These are phyloP conservation scores for Fusarium stilboides DNA, from an alignment of 2,329 filamentous ascomycete species.

Conservation along the genomic window DNA sequence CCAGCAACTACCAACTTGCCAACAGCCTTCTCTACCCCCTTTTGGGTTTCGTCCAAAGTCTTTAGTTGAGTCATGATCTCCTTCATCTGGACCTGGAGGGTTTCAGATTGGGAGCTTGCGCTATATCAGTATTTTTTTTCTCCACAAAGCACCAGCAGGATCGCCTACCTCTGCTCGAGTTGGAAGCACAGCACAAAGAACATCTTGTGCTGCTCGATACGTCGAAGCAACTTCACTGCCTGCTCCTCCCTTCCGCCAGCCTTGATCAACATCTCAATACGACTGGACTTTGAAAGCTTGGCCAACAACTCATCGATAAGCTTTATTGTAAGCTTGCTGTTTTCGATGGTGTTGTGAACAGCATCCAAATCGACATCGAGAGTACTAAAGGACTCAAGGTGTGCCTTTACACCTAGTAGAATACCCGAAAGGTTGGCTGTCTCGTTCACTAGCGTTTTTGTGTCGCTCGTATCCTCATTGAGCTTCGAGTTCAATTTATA, in stretches of 20 bases:
- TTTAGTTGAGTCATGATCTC: background rate
- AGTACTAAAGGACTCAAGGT: background rate
- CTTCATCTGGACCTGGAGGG: background rate
- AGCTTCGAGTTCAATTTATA: background rate
- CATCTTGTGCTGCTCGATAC: background rate
- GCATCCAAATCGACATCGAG: background rate
- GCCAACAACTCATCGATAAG: background rate
- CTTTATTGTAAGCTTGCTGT: background rate
- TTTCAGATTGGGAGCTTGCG: background rate
- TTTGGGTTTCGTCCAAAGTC: background rate
- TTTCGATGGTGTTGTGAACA: background rate
- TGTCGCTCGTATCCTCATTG: background rate
- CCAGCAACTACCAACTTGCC: background rate
- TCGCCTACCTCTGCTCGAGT: background rate
- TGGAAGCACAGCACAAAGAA: constrained; percentile 9
- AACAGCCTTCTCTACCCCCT: background rate
- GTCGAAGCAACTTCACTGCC: accelerated
- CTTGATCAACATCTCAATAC: background rate
- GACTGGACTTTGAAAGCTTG: background rate
- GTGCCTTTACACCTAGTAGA: background rate
- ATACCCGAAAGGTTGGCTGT: background rate
- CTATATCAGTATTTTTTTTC: background rate
- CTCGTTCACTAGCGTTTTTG: background rate
- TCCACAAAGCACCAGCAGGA: background rate
- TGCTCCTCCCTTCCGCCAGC: background rate